A percentile compares a stretch with the other conserved stretches of the same genome.
Evolutionary conservation across 2,329 filamentous ascomycete species (phyloP).

Genomic region (Hypoxylon sp.): DNA sequence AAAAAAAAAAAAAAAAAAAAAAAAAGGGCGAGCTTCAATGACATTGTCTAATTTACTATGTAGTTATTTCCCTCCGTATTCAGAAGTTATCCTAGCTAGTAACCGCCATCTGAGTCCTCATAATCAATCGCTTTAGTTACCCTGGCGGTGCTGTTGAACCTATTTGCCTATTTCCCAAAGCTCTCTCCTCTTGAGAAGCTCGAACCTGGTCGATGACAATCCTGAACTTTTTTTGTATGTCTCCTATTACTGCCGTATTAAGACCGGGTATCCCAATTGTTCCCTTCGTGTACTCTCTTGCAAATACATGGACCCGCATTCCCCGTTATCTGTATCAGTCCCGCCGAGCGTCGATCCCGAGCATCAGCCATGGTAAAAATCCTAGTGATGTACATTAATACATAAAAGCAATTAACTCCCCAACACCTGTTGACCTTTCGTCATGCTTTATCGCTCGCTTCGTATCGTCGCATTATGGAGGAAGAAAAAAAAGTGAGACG

Average conservation of each 20-base stretch:
- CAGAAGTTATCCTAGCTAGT: slow-evolving; percentile 6
- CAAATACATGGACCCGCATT: slow-evolving; percentile 23
- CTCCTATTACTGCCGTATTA: slow-evolving; percentile 23
- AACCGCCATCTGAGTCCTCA: slow-evolving; percentile 11
- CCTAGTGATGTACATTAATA: slow-evolving; percentile 26
- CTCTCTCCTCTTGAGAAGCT: slow-evolving; percentile 10
- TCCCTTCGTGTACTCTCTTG: slow-evolving; percentile 34
- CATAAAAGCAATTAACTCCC: slow-evolving; percentile 29
- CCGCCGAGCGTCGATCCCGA: slow-evolving; percentile 34
- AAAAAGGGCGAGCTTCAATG: slow-evolving; percentile 11
- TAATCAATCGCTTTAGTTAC: slow-evolving; percentile 10
- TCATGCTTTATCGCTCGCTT: slow-evolving; percentile 42
- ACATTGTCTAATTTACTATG: slow-evolving; percentile 10
- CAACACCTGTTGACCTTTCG: slow-evolving; percentile 43
- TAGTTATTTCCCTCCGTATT: slow-evolving; percentile 10
- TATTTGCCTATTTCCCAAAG: slow-evolving; percentile 8
- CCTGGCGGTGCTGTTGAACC: slow-evolving; percentile 8
- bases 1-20: too few relatives aligned
- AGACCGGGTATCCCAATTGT: slow-evolving; percentile 31
- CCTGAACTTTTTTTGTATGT: slow-evolving; percentile 16
- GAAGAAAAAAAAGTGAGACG: slow-evolving; percentile 19
- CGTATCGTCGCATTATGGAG: slow-evolving; percentile 24
- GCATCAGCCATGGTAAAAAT: slow-evolving; percentile 23
- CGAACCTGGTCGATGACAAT: slow-evolving; percentile 17
- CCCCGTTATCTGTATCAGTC: slow-evolving; percentile 34